Evolutionary conservation across 768 basidiomycete genomes (phyloP), one percentile per base, ranked within the genome.

Genomic region (Dacryopinax primogenitus): DNA sequence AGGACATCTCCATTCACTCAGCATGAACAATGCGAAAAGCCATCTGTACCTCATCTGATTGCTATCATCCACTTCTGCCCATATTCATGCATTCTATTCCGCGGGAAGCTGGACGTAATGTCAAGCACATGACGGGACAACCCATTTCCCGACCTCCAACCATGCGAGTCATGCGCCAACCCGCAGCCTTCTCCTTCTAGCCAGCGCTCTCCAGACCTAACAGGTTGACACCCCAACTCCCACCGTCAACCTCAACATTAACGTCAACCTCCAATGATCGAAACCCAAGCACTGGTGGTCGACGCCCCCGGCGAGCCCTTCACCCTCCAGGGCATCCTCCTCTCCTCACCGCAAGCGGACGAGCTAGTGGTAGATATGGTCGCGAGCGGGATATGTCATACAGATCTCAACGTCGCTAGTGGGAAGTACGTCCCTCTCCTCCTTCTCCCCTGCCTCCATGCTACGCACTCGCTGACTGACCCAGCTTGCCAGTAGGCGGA

Each of bases 351-450:
- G 9, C 51, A 58, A 30, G 26, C 51, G 21, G 51, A 58, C 26
- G 51, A 58, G 51, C 51, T 58, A 6, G 30, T 58, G 30, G 51
- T 58, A 30, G 51, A 58, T 30, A 58, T 58, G 51, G 51, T 58
- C 51, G 51, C 51, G 51, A 58, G 51, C 26, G 51, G 51, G 51
- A 58, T 58, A 26, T 58, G 51, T 32, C 51, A 58, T 58, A 58
- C 51, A 21, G 51, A 58, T 30, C 51, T 58, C 4, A 58, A 58
- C 4, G 51, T 58, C 21, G 51, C 51, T 15, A 58, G 51, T 58
- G 51, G 51, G 32, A 30, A 58, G 51, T 58, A 18, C 51, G 51
- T 58, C 13, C 23, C 23, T 47, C 11, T 7, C 7, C 23, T 23
- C 23, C 45, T 15, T 23, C 13, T 9, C 9, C 51, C 11, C 13